Evolutionary conservation across 768 basidiomycete species (phyloP), one percentile per base, ranked within the genome.

Genomic region (Pulveroboletus frians): DNA sequence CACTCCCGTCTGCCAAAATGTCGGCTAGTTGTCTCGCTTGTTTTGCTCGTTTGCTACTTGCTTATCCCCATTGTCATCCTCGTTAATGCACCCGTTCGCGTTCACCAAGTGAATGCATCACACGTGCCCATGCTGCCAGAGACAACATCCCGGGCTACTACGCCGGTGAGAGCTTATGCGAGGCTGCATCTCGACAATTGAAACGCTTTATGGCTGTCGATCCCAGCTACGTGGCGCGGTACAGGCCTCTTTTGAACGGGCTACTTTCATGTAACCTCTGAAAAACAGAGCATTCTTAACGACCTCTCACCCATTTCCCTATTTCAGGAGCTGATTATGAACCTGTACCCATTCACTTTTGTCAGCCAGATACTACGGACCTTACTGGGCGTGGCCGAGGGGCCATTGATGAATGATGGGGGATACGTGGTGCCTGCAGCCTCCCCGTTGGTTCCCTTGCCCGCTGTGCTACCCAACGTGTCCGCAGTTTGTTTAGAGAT

Each of bases 91-190:
- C 44, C 38, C 45, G 20, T 49, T 54, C 50, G 41, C 44, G n/a
- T 47, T 56, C 50, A 43, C 46, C 50, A 54, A 50, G 34, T 47
- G 48, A 54, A 49, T 50, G 63, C 57, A 42, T 54, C 47, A 59
- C 32, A 63, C 63, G 44, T 59, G 63, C 38, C 44, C 27, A 20
- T 11, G 27, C 23, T 26, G 5, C 23, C 5, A 26, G 23, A 26
- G 23, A 26, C 23, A 6, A 2, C 4, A 6, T 26, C 23, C 23
- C 23, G 6, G 23, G 23, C 6, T 26, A 6, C 5, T 4, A 26
- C 23, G 23, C 23, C 23, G 23, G 23, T 54, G 43, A 46, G 36
- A 37, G 37, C 43, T 36, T 34, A 6, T 42, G 40, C 27, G 35
- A 36, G 32, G 53, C 41, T 20, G 10, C 41, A 27, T 20, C 34